These are phyloP conservation scores for Vararia minispora DNA, from an alignment of 768 basidiomycete genomes.

Conservation along the genomic window DNA sequence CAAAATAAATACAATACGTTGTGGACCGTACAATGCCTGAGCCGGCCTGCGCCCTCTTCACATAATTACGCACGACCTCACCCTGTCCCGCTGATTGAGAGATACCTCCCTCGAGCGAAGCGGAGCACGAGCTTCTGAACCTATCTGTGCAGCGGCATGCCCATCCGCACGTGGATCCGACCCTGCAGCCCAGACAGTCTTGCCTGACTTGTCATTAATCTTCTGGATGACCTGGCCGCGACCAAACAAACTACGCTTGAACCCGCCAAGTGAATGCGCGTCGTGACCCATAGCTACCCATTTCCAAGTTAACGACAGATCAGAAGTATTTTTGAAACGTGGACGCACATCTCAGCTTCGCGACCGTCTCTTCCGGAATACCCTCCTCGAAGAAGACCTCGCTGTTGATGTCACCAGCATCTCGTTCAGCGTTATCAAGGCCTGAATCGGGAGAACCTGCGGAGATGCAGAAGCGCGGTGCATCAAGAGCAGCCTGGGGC, in stretches of 20 bases:
- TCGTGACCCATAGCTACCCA: slow-evolving; percentile 94
- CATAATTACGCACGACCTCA: too few relatives aligned
- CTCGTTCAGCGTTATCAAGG: slow-evolving; percentile 29
- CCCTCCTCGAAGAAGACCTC: slow-evolving; percentile 87
- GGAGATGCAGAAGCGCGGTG: slow-evolving; percentile 94
- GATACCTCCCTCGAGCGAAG: background rate
- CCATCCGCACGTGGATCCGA: slow-evolving; percentile 86
- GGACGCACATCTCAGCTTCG: slow-evolving; percentile 53
- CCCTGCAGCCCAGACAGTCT: slow-evolving; percentile 88
- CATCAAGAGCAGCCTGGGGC: slow-evolving; percentile 84
- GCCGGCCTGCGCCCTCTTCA: too few relatives aligned
- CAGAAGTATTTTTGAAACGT: too few relatives aligned
- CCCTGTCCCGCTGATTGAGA: background rate
- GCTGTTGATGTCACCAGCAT: slow-evolving; percentile 61
- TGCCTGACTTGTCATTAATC: slow-evolving; percentile 50
- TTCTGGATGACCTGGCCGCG: slow-evolving; percentile 88
- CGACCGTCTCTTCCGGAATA: slow-evolving; percentile 49
- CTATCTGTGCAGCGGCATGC: slow-evolving; percentile 81
- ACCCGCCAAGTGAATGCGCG: slow-evolving; percentile 50
- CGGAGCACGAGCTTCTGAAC: slow-evolving; percentile 25
- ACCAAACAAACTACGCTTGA: slow-evolving; percentile 56
- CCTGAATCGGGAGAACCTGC: slow-evolving; percentile 61
- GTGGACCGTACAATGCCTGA: too few relatives aligned
- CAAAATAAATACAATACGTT: too few relatives aligned
- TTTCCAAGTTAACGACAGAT: too few relatives aligned